A percentile compares a stretch with the other conserved stretches of the same genome.
phyloP scores from a whole-genome alignment of 805 yeast species.

The Saccharomycopsis selenospora region DNA sequence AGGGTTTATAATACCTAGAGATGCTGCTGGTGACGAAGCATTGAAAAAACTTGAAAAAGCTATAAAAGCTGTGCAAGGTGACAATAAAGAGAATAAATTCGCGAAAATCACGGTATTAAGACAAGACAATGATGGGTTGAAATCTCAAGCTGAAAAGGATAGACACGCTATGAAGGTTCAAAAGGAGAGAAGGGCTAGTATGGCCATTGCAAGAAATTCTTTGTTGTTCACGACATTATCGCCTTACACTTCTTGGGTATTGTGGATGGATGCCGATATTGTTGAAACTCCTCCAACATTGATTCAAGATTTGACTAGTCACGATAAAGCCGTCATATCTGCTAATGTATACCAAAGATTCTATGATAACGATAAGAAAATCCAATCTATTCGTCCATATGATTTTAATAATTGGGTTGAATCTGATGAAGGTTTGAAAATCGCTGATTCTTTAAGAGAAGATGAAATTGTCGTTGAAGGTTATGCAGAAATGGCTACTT shows the following conservation, averaged over 20 bases:
- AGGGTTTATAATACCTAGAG: constrained; percentile 88
- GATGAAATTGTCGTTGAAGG: constrained; percentile 96
- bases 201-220: constrained; percentile 94
- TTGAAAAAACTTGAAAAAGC: constrained; percentile 66
- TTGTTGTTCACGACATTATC: constrained; percentile 80
- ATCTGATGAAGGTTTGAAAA: constrained; percentile 66
- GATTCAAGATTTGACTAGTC: constrained; percentile 79
- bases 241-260: constrained; percentile 88
- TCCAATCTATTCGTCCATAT: constrained; percentile 68
- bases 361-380: constrained; percentile 46
- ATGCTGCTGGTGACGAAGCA: constrained; percentile 73
- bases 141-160: constrained; percentile 73
- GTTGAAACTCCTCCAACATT: constrained; percentile 79
- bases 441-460: constrained; percentile 66
- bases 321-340: constrained; percentile 79
- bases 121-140: constrained; percentile 78
- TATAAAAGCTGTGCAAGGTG: constrained; percentile 62
- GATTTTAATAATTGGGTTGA: constrained; percentile 97
- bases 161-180: constrained; percentile 85
- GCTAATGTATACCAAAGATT: constrained; percentile 92
- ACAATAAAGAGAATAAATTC: constrained; percentile 58
- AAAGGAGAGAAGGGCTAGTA: constrained; percentile 78
- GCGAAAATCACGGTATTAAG: constrained; percentile 81
- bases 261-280: constrained; percentile 95
- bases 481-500: constrained; percentile 87